Percentiles rank a stretch among this genome's conserved stretches.
These are phyloP conservation scores for Angomonas ambiguus DNA, from an alignment of 208 protist species.

Conservation along the genomic window DNA sequence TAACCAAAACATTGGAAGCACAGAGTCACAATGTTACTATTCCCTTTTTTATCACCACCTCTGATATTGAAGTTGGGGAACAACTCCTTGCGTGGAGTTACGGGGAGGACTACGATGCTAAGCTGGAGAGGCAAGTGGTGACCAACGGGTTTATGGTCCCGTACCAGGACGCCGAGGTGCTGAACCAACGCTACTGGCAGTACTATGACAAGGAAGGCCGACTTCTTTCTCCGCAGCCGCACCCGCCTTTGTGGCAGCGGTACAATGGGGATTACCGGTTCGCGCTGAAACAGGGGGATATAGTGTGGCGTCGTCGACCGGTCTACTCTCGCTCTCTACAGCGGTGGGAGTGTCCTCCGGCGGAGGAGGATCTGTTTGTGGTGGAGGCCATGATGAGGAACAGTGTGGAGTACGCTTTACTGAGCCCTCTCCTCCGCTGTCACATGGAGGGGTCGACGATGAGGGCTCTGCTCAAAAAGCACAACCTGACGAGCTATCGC, in stretches of 20 bases:
- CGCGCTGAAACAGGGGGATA: conserved; percentile 53
- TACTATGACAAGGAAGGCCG: conserved; percentile 4
- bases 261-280: conserved; percentile 81
- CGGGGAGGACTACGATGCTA: conserved; percentile 85
- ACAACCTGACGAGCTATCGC: conserved; percentile 24
- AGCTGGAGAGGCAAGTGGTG: conserved; percentile 69
- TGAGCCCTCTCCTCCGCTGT: conserved; percentile 32
- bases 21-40: conserved; percentile 23
- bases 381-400: conserved; percentile 37
- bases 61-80: conserved; percentile 59
- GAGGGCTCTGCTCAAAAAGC: conserved; percentile 20
- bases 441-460: conserved; percentile 12
- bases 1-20: background rate
- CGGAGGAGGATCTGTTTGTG: conserved; percentile 63
- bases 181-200: conserved; percentile 25
- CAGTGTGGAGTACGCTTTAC: conserved; percentile 39
- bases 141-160: conserved; percentile 59
- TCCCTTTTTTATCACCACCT: conserved; percentile 76
- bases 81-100: conserved; percentile 84
- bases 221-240: background rate
- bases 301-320: conserved; percentile 71
- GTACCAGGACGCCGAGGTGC: conserved; percentile 49
- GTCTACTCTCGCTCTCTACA: too few species aligned
- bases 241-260: conserved; percentile 32
- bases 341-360: conserved; percentile 7